Evolutionary conservation across 768 basidiomycete species (phyloP), one percentile per base, ranked within the genome.

Genomic region (Pulveroboletus sp.): DNA sequence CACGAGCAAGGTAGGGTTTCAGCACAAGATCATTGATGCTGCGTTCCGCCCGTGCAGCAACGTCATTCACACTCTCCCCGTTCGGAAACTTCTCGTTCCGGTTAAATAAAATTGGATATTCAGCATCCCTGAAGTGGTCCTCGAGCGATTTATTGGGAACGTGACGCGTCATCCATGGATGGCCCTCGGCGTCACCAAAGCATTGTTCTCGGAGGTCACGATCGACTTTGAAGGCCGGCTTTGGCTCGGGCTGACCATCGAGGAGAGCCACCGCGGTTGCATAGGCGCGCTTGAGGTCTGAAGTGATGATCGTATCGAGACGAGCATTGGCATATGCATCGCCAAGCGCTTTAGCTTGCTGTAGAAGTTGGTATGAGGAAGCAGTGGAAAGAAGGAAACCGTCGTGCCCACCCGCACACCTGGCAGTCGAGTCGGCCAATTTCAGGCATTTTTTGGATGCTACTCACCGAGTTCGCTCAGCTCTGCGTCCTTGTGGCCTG

Each of bases 401-500:
- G 11, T 35, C 25, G 37, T 52, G 43, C 73, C 59, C 58, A 79
- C 83, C 52, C 73, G 74, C 71, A 79, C 77, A n/a, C 81, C 82
- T 84, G 62, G 31, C n/a, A 12, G 34, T 14, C 19, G 39, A 45
- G 49, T 49, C 42, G 39, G 44, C 59, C 19, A 46, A 37, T 3
- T 40, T 19, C 23, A 21, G 40, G 23, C 37, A 40, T 17, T 14
- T 36, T 25, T 14, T n/a, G 36, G 46, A 37, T 40, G 37, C 5
- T 2, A 61, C 69, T 59, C 62, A 85, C 89, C 89, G 59, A 90
- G 85, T 55, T 84, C 86, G 17, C 84, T 82, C 14, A 92, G 71
- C 1, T 82, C 77, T 11, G 88, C 78, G 65, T 92, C 86, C 51
- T 72, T 76, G 77, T 83, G 85, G 6, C 89, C 89, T 35, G 87